Evolutionary conservation across 768 basidiomycete species (phyloP), one percentile per base, ranked within the genome.

Genomic region (Suillus sp.): DNA sequence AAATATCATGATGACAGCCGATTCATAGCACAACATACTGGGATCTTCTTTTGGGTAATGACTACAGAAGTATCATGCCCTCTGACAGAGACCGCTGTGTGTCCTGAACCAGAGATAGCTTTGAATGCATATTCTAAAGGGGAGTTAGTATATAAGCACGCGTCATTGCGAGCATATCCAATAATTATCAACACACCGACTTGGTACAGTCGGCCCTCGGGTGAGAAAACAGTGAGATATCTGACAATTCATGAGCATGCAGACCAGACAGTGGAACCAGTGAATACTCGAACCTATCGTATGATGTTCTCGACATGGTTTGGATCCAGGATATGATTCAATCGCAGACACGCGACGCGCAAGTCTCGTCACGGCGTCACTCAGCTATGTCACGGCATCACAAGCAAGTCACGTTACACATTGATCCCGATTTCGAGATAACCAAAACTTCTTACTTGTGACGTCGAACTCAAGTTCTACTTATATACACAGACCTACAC

Each of bases 31-130:
- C 18, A 25, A 85, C 93, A 68, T 71, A 98, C 96, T 32, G 97
- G 95, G 42, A 99, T 91, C 82, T 99, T 99, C 81, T 95, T 95
- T 81, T 99, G 97, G 25, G 96, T 98, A 70, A 99, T 95, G 47
- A 98, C 92, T 9, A 99, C 95, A 5, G 91, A 84, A 6, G 95
- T 96, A 69, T 99, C 96, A 76, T 93, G 93, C 20, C 97, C 97
- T 71, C 96, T 82, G 51, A 99, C 91, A 20, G 96, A 85, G 58
- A 99, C 84, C 1, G 96, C 88, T 2, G 97, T 99, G 72, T 98
- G 94, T 1, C 95, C 96, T 1, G 95, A 95, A 61, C 94, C 95
- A 66, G 95, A 94, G 76, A 99, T 98, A 55, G 97, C 97, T 78
- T 99, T 99, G 89, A 99, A 99, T 32, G 97, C 96, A 83, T 99